A percentile compares a stretch with the other conserved stretches of the same genome.
Conservation (phyloP, 441 rosid genomes). For the Pelargonium australe region DNA sequence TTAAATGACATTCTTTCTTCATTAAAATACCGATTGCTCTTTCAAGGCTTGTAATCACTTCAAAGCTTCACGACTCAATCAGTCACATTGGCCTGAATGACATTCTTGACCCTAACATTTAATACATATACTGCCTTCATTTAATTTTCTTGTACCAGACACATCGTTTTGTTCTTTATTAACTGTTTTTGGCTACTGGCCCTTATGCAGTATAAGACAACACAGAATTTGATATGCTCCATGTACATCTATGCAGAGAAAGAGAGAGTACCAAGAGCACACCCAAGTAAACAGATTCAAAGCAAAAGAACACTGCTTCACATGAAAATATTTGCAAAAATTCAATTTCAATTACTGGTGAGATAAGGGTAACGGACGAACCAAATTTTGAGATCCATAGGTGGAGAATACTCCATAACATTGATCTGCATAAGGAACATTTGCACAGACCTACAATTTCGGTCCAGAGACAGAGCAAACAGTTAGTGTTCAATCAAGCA, state of each 20-base stretch:
- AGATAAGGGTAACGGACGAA: slow-evolving; percentile 24
- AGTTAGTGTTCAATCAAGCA: background rate
- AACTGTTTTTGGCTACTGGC: too few relatives aligned
- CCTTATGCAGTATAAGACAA: too few relatives aligned
- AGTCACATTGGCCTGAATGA: too few relatives aligned
- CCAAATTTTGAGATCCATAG: slow-evolving; percentile 57
- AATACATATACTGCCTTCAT: too few relatives aligned
- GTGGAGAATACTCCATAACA: slow-evolving; percentile 66
- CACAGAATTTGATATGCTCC: too few relatives aligned
- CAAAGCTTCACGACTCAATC: background rate
- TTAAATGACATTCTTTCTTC: too few relatives aligned
- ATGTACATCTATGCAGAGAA: background rate
- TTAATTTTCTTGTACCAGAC: too few relatives aligned
- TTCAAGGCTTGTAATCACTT: too few relatives aligned
- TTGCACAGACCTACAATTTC: slow-evolving; percentile 46
- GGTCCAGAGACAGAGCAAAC: slow-evolving; percentile 12
- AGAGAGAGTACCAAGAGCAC: background rate
- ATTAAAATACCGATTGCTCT: too few relatives aligned
- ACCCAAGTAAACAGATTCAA: background rate
- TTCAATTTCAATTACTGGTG: background rate
- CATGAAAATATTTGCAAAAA: slow-evolving; percentile 1
- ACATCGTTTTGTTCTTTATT: too few relatives aligned
- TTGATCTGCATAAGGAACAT: slow-evolving; percentile 54
- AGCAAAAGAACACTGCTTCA: background rate
- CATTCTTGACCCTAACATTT: too few relatives aligned